These are phyloP conservation scores for Dryas alaskensis DNA, from an alignment of 306 rosid genomes.

Conservation along the genomic window DNA sequence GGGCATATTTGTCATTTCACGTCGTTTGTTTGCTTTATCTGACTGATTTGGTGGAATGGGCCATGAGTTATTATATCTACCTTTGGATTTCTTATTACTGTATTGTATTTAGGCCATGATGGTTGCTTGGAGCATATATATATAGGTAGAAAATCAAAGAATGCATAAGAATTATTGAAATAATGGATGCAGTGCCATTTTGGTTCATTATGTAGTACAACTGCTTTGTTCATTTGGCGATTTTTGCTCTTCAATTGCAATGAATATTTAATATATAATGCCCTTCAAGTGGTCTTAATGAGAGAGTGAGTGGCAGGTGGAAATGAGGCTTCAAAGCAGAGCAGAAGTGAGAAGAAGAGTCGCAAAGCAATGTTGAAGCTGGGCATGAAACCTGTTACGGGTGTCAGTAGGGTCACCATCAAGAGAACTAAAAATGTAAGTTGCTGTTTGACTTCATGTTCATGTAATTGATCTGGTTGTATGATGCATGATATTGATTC, in stretches of 20 bases:
- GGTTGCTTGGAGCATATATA: not conserved
- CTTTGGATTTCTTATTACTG: not conserved
- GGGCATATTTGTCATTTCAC: not conserved
- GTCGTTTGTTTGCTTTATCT: not conserved
- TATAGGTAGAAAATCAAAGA: not conserved
- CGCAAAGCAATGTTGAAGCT: constrained; percentile 96
- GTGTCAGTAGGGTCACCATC: constrained; percentile 90
- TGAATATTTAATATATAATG: not conserved
- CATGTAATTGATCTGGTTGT: not conserved
- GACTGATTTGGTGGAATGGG: not conserved
- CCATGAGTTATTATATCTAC: not conserved
- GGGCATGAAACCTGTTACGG: constrained; percentile 80
- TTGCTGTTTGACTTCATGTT: not conserved
- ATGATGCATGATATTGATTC: not conserved
- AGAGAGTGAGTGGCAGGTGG: constrained; percentile 43
- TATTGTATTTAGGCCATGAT: not conserved
- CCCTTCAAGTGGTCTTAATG: not conserved
- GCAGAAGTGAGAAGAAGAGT: constrained; percentile 98
- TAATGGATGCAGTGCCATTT: too few species aligned
- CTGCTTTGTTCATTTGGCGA: too few species aligned
- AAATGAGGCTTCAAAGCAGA: constrained; percentile 79
- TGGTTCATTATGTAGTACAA: too few species aligned
- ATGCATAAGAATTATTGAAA: not conserved
- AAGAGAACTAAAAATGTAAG: constrained; percentile 80
- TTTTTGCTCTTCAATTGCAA: not conserved